Base-by-base conservation (phyloP, 1,139 yeast species). In the Martiniozyma asiatica region DNA sequence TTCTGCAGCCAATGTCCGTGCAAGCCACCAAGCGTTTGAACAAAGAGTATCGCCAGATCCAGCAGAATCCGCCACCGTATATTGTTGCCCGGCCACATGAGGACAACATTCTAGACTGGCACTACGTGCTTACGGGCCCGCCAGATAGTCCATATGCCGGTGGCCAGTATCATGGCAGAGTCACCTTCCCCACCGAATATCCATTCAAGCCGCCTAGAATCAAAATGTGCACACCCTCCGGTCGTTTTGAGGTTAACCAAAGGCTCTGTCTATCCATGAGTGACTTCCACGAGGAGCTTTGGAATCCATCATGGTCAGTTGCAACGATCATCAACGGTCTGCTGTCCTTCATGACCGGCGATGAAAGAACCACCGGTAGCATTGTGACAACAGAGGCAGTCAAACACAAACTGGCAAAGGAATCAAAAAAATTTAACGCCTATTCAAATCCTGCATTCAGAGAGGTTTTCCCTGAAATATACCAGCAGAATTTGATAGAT, bases 291-390 rank as follows among this genome's bases (percentile, higher is more conserved):
- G 96, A 95, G 7, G 89, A 82, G 51, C 61, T 80, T 1, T 85
- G 96, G 96, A 84, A 85, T 52, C 95, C 96, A 2, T 84, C 93
- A 4, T 85, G 96, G 96, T 74, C 84, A 33, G 95, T 85, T 14
- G 64, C 82, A 17, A 82, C 95, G 0, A 85, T 85, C 14, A 61
- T 85, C 43, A 80, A 76, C 6, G 96, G 96, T 0, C 58, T 85
- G 29, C 59, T 85, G 42, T 79, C 94, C 48, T 85, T 85, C 47
- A 85, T 85, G 95, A 71, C 77, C 2, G 63, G 73, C 10, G 59
- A 60, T 30, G 77, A 71, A 35, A 53, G 60, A 22, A 68, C 77
- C 0, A 65, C 82, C 39, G 65, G 89, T 42, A 62, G 62, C 5
- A 67, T 76, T 47, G 63, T 61, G 6, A 66, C 87, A 3, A 60